Evolutionary conservation across 306 rosid genomes (phyloP), one percentile per base, ranked within the genome.

Genomic region (cucumber (Cucumis sativus)): DNA sequence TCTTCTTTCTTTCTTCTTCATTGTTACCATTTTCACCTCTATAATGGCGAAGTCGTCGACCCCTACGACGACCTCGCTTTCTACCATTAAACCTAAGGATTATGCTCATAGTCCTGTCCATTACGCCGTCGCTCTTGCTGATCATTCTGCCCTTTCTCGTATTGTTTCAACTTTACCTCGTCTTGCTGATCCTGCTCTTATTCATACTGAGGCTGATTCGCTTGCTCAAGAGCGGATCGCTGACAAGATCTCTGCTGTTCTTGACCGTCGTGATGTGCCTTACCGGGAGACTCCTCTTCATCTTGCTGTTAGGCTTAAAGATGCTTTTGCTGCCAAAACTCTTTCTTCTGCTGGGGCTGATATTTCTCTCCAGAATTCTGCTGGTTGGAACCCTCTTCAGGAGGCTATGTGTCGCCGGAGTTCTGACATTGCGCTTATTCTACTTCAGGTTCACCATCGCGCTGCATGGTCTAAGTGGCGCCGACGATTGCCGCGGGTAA

Each of bases 391-490:
- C 59, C 89, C 99, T 4, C 23, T 93, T 8, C 98, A 93, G 83
- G 98, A 93, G 74, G 95, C 98, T 2, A 82, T 93, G n/a, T 91
- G 96, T 55, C 92, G 98, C 47, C 85, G 95, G 67, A 82, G 87
- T 84, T 89, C 96, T 28, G 98, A 93, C 72, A 82, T 93, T 6
- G 85, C 98, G 0, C 79, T 88, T 17, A 68, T 89, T 0, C 92
- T 93, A 0, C 90, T 93, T 78, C 89, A 87, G 55, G 85, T 84
- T 7, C 94, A 93, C 77, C 98, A 93, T 86, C 98, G 87, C 35
- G 83, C 90, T 35, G 96, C 98, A 7, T 93, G 96, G 98, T 84
- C 88, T 37, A 93, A 93, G 84, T 93, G 99, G 99, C 93, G 99
- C 7, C 93, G 97, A 12, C 90, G 99, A 0, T 76, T 95, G 16